Base-by-base conservation (phyloP, 2,329 filamentous ascomycete genomes). In the Balansia obtecta region DNA sequence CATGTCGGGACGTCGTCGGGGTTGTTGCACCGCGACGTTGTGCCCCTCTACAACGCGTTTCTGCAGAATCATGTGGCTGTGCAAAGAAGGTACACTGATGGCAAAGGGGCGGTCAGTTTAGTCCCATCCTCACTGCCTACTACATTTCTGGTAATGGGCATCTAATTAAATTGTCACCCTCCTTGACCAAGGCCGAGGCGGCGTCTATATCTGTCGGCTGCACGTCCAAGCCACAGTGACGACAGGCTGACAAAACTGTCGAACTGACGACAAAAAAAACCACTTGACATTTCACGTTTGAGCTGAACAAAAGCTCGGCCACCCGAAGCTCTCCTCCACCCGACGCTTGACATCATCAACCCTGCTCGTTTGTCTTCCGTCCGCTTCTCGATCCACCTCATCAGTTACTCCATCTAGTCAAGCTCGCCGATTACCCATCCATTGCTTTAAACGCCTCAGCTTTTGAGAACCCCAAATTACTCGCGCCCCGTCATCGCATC, bases 201-300 rank as follows among this genome's bases (percentile, higher is more conserved):
- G 20, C 20, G 20, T 22, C 20, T 22, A 4, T 34, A 34, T 34
- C 33, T 13, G 13, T 34, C 33, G 33, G 13, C 33, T 11, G 13
- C 33, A 34, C 33, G 33, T 8, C 45, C 18, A n/a, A 33, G 39
- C 51, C 47, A 41, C 38, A 49, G 50, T 54, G 51, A 54, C 53
- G 49, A 53, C 49, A 45, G 45, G 49, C 51, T 53, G 51, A 53
- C 42, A 33, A 33, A 37, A n/a, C n/a, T n/a, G n/a, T n/a, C n/a
- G n/a, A n/a, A n/a, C n/a, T n/a, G n/a, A n/a, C n/a, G n/a, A n/a
- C n/a, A n/a, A n/a, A n/a, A 4, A 5, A 12, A 13, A 12, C 47
- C 32, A 43, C 20, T 37, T 15, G 7, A 6, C 39, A 11, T 41
- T 18, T 16, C 10, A 12, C 39, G 16, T 41, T 41, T 2, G 13